Evolutionary conservation across 2,329 filamentous ascomycete genomes (phyloP), one percentile per base, ranked within the genome.

Genomic region (Cadophora gregata): DNA sequence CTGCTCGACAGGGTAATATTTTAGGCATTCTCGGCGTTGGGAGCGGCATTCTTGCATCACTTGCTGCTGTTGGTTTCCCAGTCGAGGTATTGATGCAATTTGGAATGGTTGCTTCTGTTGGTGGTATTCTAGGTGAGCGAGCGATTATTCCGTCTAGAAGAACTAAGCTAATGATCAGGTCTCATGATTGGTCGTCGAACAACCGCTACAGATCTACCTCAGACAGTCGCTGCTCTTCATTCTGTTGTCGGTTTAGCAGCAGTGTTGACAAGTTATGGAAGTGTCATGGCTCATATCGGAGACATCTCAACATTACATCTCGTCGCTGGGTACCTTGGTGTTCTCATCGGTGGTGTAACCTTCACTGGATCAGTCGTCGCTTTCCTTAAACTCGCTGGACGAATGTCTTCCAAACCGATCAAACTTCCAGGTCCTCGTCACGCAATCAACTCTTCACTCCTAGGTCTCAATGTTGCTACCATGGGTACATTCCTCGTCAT

Each of bases 331-430:
- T 97, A 97, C 74, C 81, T 96, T 0, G 93, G 93, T 60, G 93
- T 97, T 7, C 81, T 97, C 0, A 96, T 97, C 62, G 92, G 86
- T 71, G 93, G 93, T 64, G 89, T 97, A 38, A 97, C 93, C 0
- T 97, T 97, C 75, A 97, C 93, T 0, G 93, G 93, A 1, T 96
- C 92, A 2, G 90, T 97, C 60, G 92, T 97, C 0, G 93, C 93
- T 0, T 97, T 96, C 79, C 78, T 96, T 75, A 97, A 97, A 78
- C 87, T 97, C 1, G 89, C 91, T 0, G 93, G 92, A 2, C 88
- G 84, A 69, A 93, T 97, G 88, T 90, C 90, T 0, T 96, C 93
- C 0, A 88, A 86, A 62, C 93, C 93, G 0, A 85, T 89, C 8
- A 83, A 87, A 5, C 82, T 97, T 0, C 91, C 89, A 5, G 93